Percentiles rank a stretch among this genome's conserved stretches.
phyloP scores from a whole-genome alignment of 2,329 filamentous ascomycete genomes.

The Exophiala sideris region DNA sequence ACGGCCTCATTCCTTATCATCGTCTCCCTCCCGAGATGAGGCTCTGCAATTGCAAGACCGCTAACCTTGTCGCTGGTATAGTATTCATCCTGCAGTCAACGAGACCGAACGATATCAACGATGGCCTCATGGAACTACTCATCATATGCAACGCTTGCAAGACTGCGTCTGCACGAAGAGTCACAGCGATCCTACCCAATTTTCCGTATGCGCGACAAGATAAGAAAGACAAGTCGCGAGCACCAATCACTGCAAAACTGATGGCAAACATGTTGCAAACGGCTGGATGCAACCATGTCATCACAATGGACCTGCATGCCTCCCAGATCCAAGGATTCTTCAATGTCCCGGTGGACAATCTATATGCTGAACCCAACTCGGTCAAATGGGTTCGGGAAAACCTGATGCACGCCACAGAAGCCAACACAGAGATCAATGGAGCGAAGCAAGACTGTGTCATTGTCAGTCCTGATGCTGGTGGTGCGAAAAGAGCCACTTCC shows the following conservation, averaged over 20 bases:
- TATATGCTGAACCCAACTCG: conserved; percentile 91
- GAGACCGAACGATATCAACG: conserved; percentile 92
- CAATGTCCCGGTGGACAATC: conserved; percentile 74
- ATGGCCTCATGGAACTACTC: conserved; percentile 94
- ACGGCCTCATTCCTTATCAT: conserved; percentile 27
- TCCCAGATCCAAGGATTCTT: conserved; percentile 96
- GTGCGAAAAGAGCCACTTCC: conserved; percentile 87
- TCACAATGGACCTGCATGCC: conserved; percentile 94
- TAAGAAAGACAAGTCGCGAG: conserved; percentile 93
- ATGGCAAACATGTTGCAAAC: conserved; percentile 98
- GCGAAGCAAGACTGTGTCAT: conserved; percentile 63
- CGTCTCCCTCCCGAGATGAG: background rate
- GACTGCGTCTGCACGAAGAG: conserved; percentile 78
- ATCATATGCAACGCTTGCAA: conserved; percentile 98
- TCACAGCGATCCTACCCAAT: conserved; percentile 92
- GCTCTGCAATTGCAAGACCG: background rate
- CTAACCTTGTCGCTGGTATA: conserved; percentile 30
- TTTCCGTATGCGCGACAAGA: conserved; percentile 96
- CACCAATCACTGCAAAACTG: conserved; percentile 92
- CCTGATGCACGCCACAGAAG: conserved; percentile 64
- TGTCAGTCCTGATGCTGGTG: conserved; percentile 90
- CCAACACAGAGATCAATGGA: conserved; percentile 23
- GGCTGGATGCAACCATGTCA: conserved; percentile 87
- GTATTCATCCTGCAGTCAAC: conserved; percentile 91
- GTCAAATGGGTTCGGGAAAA: conserved; percentile 89